A percentile compares a stretch with the other conserved stretches of the same genome.
Evolutionary conservation across 106 monocot genomes (phyloP).

Genomic region (Phalaenopsis aphrodite): DNA sequence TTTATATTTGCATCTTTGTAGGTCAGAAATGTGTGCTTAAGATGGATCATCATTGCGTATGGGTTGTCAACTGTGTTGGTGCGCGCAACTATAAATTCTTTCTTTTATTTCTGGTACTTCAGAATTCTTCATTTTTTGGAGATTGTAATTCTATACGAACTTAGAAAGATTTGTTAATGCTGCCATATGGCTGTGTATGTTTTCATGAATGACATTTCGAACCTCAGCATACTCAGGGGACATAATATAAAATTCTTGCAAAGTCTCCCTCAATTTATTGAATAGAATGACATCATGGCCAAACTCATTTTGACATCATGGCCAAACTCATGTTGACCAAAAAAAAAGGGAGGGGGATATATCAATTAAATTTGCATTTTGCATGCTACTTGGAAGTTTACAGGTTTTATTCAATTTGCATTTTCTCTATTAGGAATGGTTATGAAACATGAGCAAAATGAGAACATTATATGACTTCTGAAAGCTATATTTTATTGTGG

Average conservation of each 20-base stretch:
- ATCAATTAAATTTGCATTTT: neutral
- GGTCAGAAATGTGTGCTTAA: conserved; percentile 95
- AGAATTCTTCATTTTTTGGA: neutral
- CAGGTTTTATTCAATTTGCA: too few relatives aligned
- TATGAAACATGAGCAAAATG: too few relatives aligned
- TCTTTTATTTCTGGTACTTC: conserved; percentile 86
- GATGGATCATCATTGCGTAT: conserved; percentile 98
- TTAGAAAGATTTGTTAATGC: neutral
- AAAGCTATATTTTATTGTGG: too few relatives aligned
- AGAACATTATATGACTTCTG: too few relatives aligned
- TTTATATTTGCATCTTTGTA: conserved; percentile 18
- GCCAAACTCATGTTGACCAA: neutral
- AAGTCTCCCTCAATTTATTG: neutral
- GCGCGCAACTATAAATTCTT: conserved; percentile 88
- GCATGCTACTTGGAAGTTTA: too few relatives aligned
- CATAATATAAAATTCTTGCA: neutral
- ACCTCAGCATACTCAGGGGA: neutral
- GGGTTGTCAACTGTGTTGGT: conserved; percentile 96
- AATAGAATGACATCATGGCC: neutral
- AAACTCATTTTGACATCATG: neutral
- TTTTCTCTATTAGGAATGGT: too few relatives aligned
- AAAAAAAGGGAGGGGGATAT: too few relatives aligned
- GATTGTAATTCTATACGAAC: neutral
- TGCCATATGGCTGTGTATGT: neutral
- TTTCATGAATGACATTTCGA: neutral